These are phyloP conservation scores for Ogataea methylovora DNA, from an alignment of 805 yeast species.

Conservation along the genomic window DNA sequence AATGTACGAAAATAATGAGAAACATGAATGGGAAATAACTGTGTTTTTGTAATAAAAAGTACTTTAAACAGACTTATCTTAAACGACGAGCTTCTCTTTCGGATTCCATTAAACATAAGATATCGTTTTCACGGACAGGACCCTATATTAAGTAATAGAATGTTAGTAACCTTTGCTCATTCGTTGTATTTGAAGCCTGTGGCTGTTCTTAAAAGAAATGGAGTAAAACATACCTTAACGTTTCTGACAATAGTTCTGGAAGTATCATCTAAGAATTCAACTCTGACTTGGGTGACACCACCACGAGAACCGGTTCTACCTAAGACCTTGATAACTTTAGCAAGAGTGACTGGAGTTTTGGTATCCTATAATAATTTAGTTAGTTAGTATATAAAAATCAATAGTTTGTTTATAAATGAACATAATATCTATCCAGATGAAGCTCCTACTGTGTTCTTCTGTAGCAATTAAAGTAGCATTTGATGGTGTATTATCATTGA, in stretches of 20 bases:
- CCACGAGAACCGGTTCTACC: conserved; percentile 99
- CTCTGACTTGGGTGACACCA: conserved; percentile 99
- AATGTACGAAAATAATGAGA: too few relatives aligned
- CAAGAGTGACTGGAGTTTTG: conserved; percentile 95
- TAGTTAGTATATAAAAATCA: too few relatives aligned
- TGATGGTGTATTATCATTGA: too few relatives aligned
- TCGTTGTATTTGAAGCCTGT: neutral
- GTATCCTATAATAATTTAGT: conserved; percentile 31
- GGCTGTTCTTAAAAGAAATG: neutral
- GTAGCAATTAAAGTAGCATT: too few relatives aligned
- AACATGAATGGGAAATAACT: too few relatives aligned
- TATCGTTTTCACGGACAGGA: conserved; percentile 97
- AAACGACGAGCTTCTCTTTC: conserved; percentile 99
- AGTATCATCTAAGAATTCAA: conserved; percentile 91
- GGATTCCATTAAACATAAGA: conserved; percentile 98
- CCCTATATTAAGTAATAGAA: conserved; percentile 30
- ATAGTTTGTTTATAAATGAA: neutral
- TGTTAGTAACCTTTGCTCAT: too few relatives aligned
- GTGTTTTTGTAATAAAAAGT: too few relatives aligned
- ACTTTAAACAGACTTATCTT: conserved; percentile 57
- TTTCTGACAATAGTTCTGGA: conserved; percentile 95
- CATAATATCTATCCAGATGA: neutral
- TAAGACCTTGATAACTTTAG: conserved; percentile 98
- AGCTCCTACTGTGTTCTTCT: too few relatives aligned
- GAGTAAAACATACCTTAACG: conserved; percentile 48